Percentiles rank a stretch among this genome's conserved stretches.
Conservation (phyloP, 169 alveolate genomes). For the Plasmodium blacklocki region DNA sequence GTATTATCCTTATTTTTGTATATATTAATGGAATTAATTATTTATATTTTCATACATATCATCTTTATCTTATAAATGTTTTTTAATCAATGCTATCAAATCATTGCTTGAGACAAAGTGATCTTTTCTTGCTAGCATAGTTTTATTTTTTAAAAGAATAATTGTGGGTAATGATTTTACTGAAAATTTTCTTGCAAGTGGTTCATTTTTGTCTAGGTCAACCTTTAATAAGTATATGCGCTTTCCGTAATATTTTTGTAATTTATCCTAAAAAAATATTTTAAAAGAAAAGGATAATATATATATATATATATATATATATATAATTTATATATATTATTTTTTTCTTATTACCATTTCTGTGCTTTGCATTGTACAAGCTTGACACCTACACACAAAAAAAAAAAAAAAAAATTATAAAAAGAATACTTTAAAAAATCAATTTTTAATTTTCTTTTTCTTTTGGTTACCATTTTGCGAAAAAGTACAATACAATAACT, state of each 20-base stretch:
- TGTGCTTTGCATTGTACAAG: constrained; percentile 46
- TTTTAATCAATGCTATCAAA: constrained; percentile 32
- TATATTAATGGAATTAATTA: too few relatives aligned
- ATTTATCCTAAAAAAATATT: constrained; percentile 32
- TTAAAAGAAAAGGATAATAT: background rate
- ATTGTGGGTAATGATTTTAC: constrained; percentile 57
- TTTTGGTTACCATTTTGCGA: constrained; percentile 55
- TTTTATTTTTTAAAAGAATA: constrained; percentile 54
- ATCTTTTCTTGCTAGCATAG: constrained; percentile 36
- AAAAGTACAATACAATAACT: constrained; percentile 44
- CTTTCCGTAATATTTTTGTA: constrained; percentile 36
- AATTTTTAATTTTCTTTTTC: background rate
- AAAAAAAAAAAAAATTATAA: background rate
- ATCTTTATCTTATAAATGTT: constrained; percentile 16
- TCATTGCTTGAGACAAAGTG: constrained; percentile 36
- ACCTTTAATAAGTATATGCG: constrained; percentile 16
- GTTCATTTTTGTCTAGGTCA: constrained; percentile 34
- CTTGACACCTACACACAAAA: constrained; percentile 51
- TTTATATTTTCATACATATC: background rate
- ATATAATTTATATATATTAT: constrained; percentile 1
- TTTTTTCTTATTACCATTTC: constrained; percentile 58
- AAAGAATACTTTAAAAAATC: background rate
- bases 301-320: constrained; percentile 18
- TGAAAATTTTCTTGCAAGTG: constrained; percentile 34
- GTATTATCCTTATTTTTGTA: too few relatives aligned